Evolutionary conservation across 192 early-diverging fungal species (phyloP).

Genomic region (Coemansia sp.): DNA sequence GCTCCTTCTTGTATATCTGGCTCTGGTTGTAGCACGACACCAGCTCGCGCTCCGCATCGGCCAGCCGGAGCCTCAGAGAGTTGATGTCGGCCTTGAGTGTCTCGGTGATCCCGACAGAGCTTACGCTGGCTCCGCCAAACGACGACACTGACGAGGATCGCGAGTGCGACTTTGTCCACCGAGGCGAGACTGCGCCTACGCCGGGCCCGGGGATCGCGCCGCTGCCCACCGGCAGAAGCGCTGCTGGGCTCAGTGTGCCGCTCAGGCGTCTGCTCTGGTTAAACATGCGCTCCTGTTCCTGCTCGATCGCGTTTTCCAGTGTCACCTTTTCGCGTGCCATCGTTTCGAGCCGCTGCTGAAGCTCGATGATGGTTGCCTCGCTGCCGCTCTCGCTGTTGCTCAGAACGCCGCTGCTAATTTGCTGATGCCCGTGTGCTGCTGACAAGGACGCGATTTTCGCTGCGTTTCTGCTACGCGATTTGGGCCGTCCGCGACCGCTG

Average conservation of each 20-base stretch:
- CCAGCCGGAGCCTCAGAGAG: slow-evolving; percentile 52
- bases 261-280: slow-evolving; percentile 70
- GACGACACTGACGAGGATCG: slow-evolving; percentile 55
- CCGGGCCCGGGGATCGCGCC: not conserved
- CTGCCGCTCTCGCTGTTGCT: slow-evolving; percentile 16
- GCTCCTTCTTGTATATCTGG: slow-evolving; percentile 58
- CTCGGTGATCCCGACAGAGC: slow-evolving; percentile 51
- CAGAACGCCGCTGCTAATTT: not conserved
- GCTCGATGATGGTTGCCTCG: slow-evolving; percentile 49
- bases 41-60: slow-evolving; percentile 54
- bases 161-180: slow-evolving; percentile 46
- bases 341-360: slow-evolving; percentile 70
- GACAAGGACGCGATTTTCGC: slow-evolving; percentile 5
- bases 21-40: slow-evolving; percentile 55
- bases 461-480: slow-evolving; percentile 32
- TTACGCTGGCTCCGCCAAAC: slow-evolving; percentile 43
- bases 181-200: slow-evolving; percentile 41
- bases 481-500: slow-evolving; percentile 24
- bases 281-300: slow-evolving; percentile 90
- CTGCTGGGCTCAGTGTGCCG: slow-evolving; percentile 68
- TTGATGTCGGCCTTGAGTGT: slow-evolving; percentile 56
- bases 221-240: slow-evolving; percentile 13
- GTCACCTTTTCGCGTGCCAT: slow-evolving; percentile 88
- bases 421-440: slow-evolving; percentile 14
- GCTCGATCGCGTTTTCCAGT: slow-evolving; percentile 86